Base-by-base conservation (phyloP, 176 grass and related monocot species). In the Otatea glauca region DNA sequence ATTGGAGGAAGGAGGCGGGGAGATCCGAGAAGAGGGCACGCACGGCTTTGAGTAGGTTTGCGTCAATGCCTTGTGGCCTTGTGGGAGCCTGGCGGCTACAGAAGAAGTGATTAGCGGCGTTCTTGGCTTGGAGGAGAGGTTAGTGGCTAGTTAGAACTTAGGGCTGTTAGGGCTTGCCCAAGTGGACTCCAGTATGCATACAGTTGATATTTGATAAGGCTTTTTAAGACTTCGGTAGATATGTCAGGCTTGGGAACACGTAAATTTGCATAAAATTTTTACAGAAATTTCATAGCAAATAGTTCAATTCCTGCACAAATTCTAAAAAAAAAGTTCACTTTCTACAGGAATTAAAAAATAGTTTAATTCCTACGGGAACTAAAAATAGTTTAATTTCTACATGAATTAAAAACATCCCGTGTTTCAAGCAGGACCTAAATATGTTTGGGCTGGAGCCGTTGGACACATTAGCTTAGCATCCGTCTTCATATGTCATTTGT, bases 91-190 rank as follows among this genome's bases (percentile, higher is more conserved):
- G 2, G 37, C 77, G 77, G 60, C 84, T 39, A 45, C 9, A n/a
- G 10, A 51, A 17, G 11, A 55, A 3, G 45, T 15, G 50, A 48
- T 17, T 54, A 65, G 62, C 2, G 51, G 18, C 17, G 35, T 0
- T 76, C 18, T 70, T 80, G 82, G 12, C 61, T 81, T 89, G 88
- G 76, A 69, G 44, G 60, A 2, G 43, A 45, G 9, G 9, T 45
- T 11, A 43, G 42, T 7, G 41, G 7, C 41, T 43, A 9, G 42
- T 10, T 43, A n/a, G n/a, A n/a, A n/a, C n/a, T n/a, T n/a, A n/a
- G n/a, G n/a, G n/a, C n/a, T n/a, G n/a, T n/a, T n/a, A 43, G 42
- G 42, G 59, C 49, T 59, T 76, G 72, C 49, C 38, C 18, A 72
- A 37, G 16, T 21, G 63, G 39, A 50, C 12, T 70, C 49, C 83